phyloP scores from a whole-genome alignment of 2,329 filamentous ascomycete genomes.

The Calonectria naviculata region DNA sequence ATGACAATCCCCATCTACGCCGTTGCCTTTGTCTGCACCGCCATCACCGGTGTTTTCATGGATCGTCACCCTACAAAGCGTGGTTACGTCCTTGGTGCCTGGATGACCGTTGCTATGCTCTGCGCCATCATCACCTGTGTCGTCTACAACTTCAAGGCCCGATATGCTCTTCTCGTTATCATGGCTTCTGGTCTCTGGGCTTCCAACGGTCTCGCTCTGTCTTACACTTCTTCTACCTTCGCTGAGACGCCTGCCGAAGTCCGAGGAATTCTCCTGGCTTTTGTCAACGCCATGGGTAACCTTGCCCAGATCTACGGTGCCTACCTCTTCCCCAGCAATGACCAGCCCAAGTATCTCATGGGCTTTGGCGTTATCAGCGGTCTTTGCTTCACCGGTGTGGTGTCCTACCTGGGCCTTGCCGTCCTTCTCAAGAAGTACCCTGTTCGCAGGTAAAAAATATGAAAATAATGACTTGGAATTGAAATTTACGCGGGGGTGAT shows the following conservation, averaged over 20 bases:
- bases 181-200: constrained; percentile 67
- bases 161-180: constrained; percentile 64
- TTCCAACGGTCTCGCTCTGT: constrained; percentile 62
- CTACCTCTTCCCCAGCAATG: constrained; percentile 61
- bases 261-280: constrained; percentile 58
- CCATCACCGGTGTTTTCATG: constrained; percentile 57
- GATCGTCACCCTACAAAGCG: constrained; percentile 52
- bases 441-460: constrained; percentile 2
- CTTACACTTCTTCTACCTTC: constrained; percentile 64
- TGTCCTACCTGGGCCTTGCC: constrained; percentile 17
- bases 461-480: background rate
- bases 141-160: constrained; percentile 61
- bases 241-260: constrained; percentile 59
- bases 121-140: constrained; percentile 54
- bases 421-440: constrained; percentile 22
- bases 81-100: constrained; percentile 14
- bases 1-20: constrained; percentile 61
- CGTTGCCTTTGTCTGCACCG: constrained; percentile 62
- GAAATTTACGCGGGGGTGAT: background rate
- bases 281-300: constrained; percentile 67
- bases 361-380: constrained; percentile 50
- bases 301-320: constrained; percentile 67
- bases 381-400: constrained; percentile 25
- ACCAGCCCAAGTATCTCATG: constrained; percentile 60
- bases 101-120: constrained; percentile 23